Evolutionary conservation across 2,329 filamentous ascomycete genomes (phyloP).

Genomic region (Claviceps fusiformis): DNA sequence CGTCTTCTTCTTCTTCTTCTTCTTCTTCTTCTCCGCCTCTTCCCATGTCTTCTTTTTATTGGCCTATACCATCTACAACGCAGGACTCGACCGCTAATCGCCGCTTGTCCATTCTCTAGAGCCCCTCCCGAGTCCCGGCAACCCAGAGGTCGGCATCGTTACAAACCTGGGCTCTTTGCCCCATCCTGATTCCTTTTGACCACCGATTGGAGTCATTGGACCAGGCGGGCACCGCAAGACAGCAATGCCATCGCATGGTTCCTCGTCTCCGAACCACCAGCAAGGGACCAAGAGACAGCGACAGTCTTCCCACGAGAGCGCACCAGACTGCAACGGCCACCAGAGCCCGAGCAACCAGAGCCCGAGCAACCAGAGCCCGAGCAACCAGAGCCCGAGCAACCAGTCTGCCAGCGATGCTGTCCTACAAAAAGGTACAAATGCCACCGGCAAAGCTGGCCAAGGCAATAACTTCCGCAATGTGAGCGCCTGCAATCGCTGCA

Average conservation of each 20-base stretch:
- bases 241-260: conserved; percentile 30
- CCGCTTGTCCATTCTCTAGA: neutral
- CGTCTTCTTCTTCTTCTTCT: neutral
- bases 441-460: conserved; percentile 34
- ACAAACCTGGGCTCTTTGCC: neutral
- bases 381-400: conserved; percentile 21
- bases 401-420: conserved; percentile 12
- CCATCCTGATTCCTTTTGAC: neutral
- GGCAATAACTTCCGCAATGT: conserved; percentile 70
- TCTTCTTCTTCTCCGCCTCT: too few species aligned
- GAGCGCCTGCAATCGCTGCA: conserved; percentile 86
- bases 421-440: neutral
- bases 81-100: neutral
- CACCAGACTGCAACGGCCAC: conserved; percentile 22
- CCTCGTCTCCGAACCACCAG: conserved; percentile 36
- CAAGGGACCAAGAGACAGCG: conserved; percentile 43
- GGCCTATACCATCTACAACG: neutral
- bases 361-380: conserved; percentile 17
- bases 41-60: neutral
- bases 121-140: neutral
- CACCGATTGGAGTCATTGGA: neutral
- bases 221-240: conserved; percentile 11
- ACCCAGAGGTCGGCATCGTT: neutral
- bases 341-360: conserved; percentile 17
- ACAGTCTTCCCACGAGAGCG: conserved; percentile 36